phyloP scores from a whole-genome alignment of 805 yeast genomes.

The Suhomyces pyralidae region DNA sequence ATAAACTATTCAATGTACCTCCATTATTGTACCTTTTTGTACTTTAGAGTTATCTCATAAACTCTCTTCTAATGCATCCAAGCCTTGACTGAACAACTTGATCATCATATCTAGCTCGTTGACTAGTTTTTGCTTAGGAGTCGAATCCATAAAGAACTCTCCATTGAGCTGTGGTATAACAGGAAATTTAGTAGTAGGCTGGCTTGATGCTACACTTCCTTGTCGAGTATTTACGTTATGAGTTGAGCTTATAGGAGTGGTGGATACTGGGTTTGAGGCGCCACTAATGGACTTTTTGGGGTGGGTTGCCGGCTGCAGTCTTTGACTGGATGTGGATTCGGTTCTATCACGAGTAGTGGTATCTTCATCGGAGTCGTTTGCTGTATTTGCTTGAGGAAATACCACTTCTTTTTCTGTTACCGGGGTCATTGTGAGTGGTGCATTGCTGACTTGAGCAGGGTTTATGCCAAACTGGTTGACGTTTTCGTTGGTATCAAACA shows the following conservation, averaged over 20 bases:
- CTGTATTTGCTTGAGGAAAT: conserved; percentile 1
- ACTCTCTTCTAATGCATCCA: conserved; percentile 37
- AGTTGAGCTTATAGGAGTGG: not conserved
- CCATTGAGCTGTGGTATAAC: conserved; percentile 33
- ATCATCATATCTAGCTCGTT: conserved; percentile 39
- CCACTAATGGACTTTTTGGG: conserved; percentile 1
- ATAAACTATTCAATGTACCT: no score
- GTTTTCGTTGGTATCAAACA: conserved; percentile 32
- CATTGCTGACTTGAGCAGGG: conserved; percentile 45
- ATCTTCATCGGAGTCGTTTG: conserved; percentile 1
- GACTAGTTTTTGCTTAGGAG: conserved; percentile 33
- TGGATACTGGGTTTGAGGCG: not conserved
- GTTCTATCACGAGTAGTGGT: not conserved
- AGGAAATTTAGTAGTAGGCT: conserved; percentile 26
- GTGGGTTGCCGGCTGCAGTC: not conserved
- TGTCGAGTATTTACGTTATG: conserved; percentile 10
- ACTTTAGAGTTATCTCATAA: no score
- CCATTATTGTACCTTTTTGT: no score
- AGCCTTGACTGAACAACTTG: conserved; percentile 34
- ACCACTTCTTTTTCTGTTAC: conserved; percentile 54
- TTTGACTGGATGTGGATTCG: not conserved
- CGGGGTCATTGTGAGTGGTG: conserved; percentile 76
- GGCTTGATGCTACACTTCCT: not conserved
- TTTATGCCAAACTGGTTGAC: conserved; percentile 70
- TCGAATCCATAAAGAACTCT: conserved; percentile 37